Base-by-base conservation (phyloP, 2,329 filamentous ascomycete species). In the Fusarium metavorans region DNA sequence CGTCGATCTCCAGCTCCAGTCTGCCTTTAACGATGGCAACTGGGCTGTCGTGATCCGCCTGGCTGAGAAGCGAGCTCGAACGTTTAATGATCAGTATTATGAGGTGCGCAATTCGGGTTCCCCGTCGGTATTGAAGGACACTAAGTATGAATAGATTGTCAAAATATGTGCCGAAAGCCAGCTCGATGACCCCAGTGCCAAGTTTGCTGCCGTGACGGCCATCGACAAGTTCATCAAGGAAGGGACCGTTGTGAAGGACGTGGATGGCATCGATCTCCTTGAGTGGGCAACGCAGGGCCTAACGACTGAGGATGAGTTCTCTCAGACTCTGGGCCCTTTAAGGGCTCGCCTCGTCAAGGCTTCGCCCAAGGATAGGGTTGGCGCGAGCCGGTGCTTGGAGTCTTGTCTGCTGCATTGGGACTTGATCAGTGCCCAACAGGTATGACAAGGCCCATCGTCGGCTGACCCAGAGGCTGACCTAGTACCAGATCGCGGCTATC, bases 401-500 rank as follows among this genome's bases (percentile, higher is more conserved):
- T 85, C 86, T 10, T 91, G 89, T 72, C 76, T 91, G 64, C 80
- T 87, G 70, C 83, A 88, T 62, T 89, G 87, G 84, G 89, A 91
- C 73, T 83, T 90, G 64, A 82, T 84, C 66, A 89, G 88, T 75
- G 88, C 88, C 3, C 89, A 91, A 78, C 87, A 89, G 83, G 88
- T 90, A 80, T 69, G 79, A 6, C 11, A 68, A 7, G 30, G 1
- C 14, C 8, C 13, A 27, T 23, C 34, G 3, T 18, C 16, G 20
- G 23, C 16, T 20, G 25, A 16, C 18, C 13, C 4, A 30, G n/a
- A 18, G 5, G 37, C 61, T 77, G 27, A 79, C 67, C 11, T 16
- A 4, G 43, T n/a, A 13, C 7, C 64, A 90, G 88, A 90, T 91
- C 76, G 87, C 88, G 0, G 87, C 87, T 2, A 84, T 86, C 0